Base-by-base conservation (phyloP, 257 asterid genomes). In the Solanum corneliomulleri region DNA sequence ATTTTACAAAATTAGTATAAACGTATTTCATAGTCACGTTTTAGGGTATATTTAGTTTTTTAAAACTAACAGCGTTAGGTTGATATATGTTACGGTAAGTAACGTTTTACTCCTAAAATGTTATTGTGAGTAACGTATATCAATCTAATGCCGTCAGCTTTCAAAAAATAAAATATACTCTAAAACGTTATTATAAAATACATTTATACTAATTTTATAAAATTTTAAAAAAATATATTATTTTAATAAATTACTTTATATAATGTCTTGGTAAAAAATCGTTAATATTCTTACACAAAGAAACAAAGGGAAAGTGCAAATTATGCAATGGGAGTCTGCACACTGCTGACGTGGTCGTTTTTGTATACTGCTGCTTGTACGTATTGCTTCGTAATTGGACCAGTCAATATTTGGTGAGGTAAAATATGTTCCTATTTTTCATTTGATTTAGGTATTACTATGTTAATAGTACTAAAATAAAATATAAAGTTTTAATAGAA, bases 311-410 rank as follows among this genome's bases (percentile, higher is more conserved):
- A 15, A 44, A 44, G 66, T 78, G 25, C 31, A 39, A 74, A 74
- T 35, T 74, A 21, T 74, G 52, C 39, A 27, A 9, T 15, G 27
- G 39, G 29, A 80, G 68, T 80, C 18, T 47, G 68, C 49, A 47
- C 44, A 11, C 2, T 16, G 49, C 31, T 37, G 81, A 74, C 69
- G 85, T 80, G 85, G 9, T 31, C 20, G 44, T 47, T 27, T 27
- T 29, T 16, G 68, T 47, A 80, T 80, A 18, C 6, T 27, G 44
- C 69, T 49, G 69, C 85, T 49, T 80, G 85, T 80, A 47, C 29
- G 6, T 14, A 80, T 49, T 80, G 45, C 85, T 47, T 80, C 85
- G 68, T 80, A 80, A 27, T 27, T 80, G 85, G 85, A 80, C 84
- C 68, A 80, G 68, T 80, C 85, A 80, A 80, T 9, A 45, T 16